These are phyloP conservation scores for Aureobasidium mangrovei DNA, from an alignment of 2,329 filamentous ascomycete genomes.

Conservation along the genomic window DNA sequence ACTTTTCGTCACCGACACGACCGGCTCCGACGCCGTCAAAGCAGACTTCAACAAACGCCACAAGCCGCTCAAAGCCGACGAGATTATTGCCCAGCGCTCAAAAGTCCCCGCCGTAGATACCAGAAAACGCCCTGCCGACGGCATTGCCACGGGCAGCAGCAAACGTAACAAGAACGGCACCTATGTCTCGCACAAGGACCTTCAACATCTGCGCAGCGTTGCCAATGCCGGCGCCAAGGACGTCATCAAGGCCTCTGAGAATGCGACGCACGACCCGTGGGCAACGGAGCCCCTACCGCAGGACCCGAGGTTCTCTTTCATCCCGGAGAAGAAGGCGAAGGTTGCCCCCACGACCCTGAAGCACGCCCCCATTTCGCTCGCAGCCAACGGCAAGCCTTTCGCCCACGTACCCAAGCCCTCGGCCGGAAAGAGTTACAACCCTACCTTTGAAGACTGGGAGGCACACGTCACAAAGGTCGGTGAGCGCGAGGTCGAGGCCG, in stretches of 20 bases:
- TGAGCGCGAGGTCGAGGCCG: slow-evolving; percentile 67
- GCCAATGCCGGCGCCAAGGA: slow-evolving; percentile 54
- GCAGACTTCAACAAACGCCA: slow-evolving; percentile 57
- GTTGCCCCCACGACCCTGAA: slow-evolving; percentile 68
- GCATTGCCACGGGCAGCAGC: slow-evolving; percentile 53
- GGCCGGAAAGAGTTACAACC: slow-evolving; percentile 88
- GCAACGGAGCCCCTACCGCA: slow-evolving; percentile 42
- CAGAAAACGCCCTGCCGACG: slow-evolving; percentile 65
- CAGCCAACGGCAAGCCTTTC: slow-evolving; percentile 70
- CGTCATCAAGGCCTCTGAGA: slow-evolving; percentile 43
- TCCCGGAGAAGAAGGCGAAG: slow-evolving; percentile 52
- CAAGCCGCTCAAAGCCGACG: slow-evolving; percentile 79
- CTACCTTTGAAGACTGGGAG: slow-evolving; percentile 77
- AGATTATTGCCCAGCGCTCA: slow-evolving; percentile 81
- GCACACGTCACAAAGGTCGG: slow-evolving; percentile 65
- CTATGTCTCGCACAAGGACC: slow-evolving; percentile 71
- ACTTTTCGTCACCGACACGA: slow-evolving; percentile 75
- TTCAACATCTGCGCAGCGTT: slow-evolving; percentile 65
- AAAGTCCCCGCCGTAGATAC: slow-evolving; percentile 68
- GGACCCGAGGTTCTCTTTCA: slow-evolving; percentile 52
- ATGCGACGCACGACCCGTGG: slow-evolving; percentile 70
- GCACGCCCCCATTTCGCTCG: slow-evolving; percentile 68
- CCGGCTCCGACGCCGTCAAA: slow-evolving; percentile 58
- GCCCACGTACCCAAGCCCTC: slow-evolving; percentile 71
- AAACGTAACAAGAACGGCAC: slow-evolving; percentile 74